Evolutionary conservation across 495 filamentous ascomycete genomes (phyloP).

Genomic region (Annulohypoxylon maeteangense): DNA sequence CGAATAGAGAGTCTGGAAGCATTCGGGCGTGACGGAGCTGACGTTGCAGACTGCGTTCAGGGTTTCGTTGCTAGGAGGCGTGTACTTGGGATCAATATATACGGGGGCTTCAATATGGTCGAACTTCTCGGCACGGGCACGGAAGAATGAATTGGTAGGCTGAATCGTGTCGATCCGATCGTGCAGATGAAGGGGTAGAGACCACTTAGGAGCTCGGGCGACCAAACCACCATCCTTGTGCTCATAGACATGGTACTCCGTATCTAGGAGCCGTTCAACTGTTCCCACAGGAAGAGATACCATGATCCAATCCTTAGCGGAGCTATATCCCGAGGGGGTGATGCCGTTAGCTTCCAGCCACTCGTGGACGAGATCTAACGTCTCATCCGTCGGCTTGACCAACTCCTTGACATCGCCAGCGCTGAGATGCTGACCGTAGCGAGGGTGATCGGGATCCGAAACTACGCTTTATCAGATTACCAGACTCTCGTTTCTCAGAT

Average conservation of each 20-base stretch:
- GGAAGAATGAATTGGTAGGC: slow-evolving; percentile 72
- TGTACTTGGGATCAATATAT: slow-evolving; percentile 40
- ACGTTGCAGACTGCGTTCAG: slow-evolving; percentile 60
- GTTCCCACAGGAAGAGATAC: slow-evolving; percentile 57
- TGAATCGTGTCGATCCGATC: slow-evolving; percentile 71
- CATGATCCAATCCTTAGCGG: slow-evolving; percentile 62
- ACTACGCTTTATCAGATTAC: slow-evolving; percentile 52
- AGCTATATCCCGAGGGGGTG: slow-evolving; percentile 60
- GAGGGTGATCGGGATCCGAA: slow-evolving; percentile 64
- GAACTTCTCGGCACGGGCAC: slow-evolving; percentile 40
- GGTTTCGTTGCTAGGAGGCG: slow-evolving; percentile 37
- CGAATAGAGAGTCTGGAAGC: slow-evolving; percentile 65
- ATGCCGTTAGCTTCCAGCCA: slow-evolving; percentile 67
- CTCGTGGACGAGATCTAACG: slow-evolving; percentile 52
- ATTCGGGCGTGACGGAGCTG: slow-evolving; percentile 62
- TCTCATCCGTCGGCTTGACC: slow-evolving; percentile 60
- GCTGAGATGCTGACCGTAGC: slow-evolving; percentile 68
- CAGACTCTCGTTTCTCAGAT: slow-evolving; percentile 51
- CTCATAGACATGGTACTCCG: slow-evolving; percentile 68
- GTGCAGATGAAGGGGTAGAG: slow-evolving; percentile 68
- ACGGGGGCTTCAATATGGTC: slow-evolving; percentile 37
- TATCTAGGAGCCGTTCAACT: slow-evolving; percentile 66
- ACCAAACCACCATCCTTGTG: slow-evolving; percentile 55
- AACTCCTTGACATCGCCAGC: slow-evolving; percentile 62
- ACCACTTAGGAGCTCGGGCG: slow-evolving; percentile 71